phyloP scores from a whole-genome alignment of 495 filamentous ascomycete species.

The Poronia punctata region DNA sequence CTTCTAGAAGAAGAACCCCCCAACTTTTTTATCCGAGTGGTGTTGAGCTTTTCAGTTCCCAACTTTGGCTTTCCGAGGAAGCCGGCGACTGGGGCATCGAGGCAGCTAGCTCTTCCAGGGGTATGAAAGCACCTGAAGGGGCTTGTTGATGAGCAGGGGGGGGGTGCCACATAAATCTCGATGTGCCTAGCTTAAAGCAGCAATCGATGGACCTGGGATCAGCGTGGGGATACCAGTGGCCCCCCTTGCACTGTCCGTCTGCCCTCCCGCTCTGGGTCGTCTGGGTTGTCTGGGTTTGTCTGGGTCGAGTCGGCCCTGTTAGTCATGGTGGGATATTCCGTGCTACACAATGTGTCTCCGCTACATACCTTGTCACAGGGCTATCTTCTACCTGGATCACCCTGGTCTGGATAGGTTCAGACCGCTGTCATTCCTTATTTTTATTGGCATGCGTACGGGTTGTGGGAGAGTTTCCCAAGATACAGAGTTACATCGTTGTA shows the following conservation, averaged over 20 bases:
- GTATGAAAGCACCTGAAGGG: background rate
- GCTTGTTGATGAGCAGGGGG: constrained; percentile 1
- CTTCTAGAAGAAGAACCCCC: too few relatives aligned
- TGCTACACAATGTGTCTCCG: too few relatives aligned
- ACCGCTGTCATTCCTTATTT: too few relatives aligned
- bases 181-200: constrained; percentile 10
- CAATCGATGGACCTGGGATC: constrained; percentile 3
- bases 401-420: too few relatives aligned
- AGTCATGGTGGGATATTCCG: constrained; percentile 11
- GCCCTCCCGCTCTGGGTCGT: constrained; percentile 6
- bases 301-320: constrained; percentile 6
- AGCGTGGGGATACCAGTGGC: constrained; percentile 7
- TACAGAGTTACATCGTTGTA: background rate
- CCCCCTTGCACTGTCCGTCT: too few relatives aligned
- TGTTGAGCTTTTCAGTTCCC: too few relatives aligned
- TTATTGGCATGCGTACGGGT: too few relatives aligned
- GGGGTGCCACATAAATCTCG: constrained; percentile 3
- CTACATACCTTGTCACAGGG: constrained; percentile 7
- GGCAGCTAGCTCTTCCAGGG: constrained; percentile 4
- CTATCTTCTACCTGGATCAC: constrained; percentile 5
- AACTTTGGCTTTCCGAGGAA: too few relatives aligned
- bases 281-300: constrained; percentile 1
- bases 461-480: too few relatives aligned
- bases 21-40: too few relatives aligned
- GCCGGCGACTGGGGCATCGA: too few relatives aligned